Evolutionary conservation across 805 yeast species (phyloP), one percentile per base, ranked within the genome.

Genomic region (Candida maris): DNA sequence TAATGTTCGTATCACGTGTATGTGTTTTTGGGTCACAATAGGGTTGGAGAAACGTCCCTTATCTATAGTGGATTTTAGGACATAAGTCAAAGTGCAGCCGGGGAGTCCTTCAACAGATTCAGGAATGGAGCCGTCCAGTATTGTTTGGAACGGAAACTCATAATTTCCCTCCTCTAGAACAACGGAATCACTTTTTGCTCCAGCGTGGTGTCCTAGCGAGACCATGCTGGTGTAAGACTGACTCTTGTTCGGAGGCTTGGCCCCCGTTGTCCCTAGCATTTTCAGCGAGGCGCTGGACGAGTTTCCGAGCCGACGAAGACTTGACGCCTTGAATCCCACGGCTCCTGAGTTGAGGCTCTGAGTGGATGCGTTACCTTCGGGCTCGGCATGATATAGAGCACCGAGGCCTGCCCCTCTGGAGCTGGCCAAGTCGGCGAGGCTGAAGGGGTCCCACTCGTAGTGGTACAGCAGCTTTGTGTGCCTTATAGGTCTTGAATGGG

Each of bases 61-160:
- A 54, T 91, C 97, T 24, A 91, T 76, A 5, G 74, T 71, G 1
- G 96, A 91, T 46, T 81, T 84, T 35, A 91, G 56, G 49, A 78
- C 75, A 64, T 87, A 87, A 6, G 77, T 68, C 3, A 84, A 67
- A 10, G 84, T 75, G 19, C 87, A 86, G 34, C 91, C 83, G 2
- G 87, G 87, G 34, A 88, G 67, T 8, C 97, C 96, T 56, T 89
- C 96, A 6, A 93, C 81, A 19, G 94, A 81, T 59, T 93, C 98
- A 2, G 87, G 79, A 30, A 84, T 70, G 25, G 79, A 70, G 1
- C 97, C 97, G 0, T 96, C 96, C 16, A 91, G 55, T 17, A 88
- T 71, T 0, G 91, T 74, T 43, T 81, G 81, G 57, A 93, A 93
- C 0, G 97, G 97, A 50, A 93, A 77, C 53, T 85, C 95, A 55